These are phyloP conservation scores for Leishmania martiniquensis DNA, from an alignment of 208 protist genomes.

Conservation along the genomic window DNA sequence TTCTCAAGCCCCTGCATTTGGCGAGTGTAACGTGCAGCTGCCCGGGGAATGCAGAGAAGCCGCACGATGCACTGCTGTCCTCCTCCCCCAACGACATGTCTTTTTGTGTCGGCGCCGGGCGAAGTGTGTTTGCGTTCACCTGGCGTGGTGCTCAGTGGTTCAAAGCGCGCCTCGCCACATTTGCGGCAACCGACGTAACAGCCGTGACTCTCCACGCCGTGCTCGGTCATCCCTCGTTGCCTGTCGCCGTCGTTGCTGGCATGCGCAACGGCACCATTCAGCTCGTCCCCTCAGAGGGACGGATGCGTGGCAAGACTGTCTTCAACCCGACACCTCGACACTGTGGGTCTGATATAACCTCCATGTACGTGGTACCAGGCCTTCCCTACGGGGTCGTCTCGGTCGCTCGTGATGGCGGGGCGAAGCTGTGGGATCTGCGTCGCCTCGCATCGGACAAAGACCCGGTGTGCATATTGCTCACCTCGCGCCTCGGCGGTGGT, in stretches of 20 bases:
- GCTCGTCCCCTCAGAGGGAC: slow-evolving; percentile 16
- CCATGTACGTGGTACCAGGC: slow-evolving; percentile 33
- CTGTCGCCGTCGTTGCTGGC: slow-evolving; percentile 23
- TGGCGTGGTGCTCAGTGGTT: slow-evolving; percentile 5
- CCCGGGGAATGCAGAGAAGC: slow-evolving; percentile 1
- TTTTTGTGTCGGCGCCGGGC: slow-evolving; percentile 24
- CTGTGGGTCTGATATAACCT: slow-evolving; percentile 33
- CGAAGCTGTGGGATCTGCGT: slow-evolving; percentile 73
- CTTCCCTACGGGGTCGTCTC: slow-evolving; percentile 59
- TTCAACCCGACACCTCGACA: slow-evolving; percentile 42
- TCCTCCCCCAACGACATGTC: neutral
- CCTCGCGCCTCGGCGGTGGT: slow-evolving; percentile 20
- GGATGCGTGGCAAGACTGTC: neutral
- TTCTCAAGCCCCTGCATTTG: slow-evolving; percentile 12
- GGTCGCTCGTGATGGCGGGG: slow-evolving; percentile 47
- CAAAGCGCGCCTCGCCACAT: slow-evolving; percentile 20
- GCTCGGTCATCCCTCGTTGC: neutral
- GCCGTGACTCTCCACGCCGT: slow-evolving; percentile 10
- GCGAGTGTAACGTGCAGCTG: slow-evolving; percentile 25
- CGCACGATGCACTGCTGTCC: neutral
- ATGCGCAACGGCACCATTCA: slow-evolving; percentile 68
- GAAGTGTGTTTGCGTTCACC: slow-evolving; percentile 25
- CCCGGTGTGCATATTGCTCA: slow-evolving; percentile 36
- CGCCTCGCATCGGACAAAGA: slow-evolving; percentile 35
- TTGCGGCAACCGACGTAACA: slow-evolving; percentile 29